Conservation (phyloP, 2,329 filamentous ascomycete genomes). For the Juglanconis sp. region DNA sequence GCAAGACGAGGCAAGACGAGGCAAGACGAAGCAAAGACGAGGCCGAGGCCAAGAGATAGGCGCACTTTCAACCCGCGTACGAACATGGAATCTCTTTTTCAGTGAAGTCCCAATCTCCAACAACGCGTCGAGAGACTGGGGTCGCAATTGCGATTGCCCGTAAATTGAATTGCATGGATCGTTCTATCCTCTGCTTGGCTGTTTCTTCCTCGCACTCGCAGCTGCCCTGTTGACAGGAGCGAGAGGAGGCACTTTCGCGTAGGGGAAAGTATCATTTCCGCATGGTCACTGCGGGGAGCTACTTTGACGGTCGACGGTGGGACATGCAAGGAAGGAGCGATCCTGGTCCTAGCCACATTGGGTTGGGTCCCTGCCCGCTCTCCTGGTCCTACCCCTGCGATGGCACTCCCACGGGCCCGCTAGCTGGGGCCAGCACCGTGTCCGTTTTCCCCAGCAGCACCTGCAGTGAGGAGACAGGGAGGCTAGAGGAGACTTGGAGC, state of each 20-base stretch:
- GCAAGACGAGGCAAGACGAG: neutral
- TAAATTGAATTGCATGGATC: conserved; percentile 1
- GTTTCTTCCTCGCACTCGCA: neutral
- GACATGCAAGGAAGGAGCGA: conserved; percentile 3
- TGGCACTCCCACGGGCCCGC: neutral
- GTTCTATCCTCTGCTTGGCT: conserved; percentile 11
- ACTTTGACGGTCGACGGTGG: too few relatives aligned
- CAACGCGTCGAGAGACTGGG: neutral
- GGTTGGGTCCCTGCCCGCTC: neutral
- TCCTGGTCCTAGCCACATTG: conserved; percentile 11
- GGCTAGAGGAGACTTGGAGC: neutral
- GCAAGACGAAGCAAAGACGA: neutral
- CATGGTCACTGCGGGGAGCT: too few relatives aligned
- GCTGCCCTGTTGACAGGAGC: neutral
- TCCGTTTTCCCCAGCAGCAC: neutral
- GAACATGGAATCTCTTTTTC: neutral
- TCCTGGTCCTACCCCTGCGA: neutral
- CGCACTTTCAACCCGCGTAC: neutral
- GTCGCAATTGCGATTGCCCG: neutral
- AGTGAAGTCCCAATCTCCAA: neutral
- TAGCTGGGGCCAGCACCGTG: neutral
- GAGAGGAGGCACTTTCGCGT: too few relatives aligned
- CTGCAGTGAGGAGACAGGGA: neutral
- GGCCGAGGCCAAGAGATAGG: neutral
- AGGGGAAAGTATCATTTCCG: too few relatives aligned